Conservation (phyloP, 805 yeast genomes). For the Yamadazyma ubonensis region DNA sequence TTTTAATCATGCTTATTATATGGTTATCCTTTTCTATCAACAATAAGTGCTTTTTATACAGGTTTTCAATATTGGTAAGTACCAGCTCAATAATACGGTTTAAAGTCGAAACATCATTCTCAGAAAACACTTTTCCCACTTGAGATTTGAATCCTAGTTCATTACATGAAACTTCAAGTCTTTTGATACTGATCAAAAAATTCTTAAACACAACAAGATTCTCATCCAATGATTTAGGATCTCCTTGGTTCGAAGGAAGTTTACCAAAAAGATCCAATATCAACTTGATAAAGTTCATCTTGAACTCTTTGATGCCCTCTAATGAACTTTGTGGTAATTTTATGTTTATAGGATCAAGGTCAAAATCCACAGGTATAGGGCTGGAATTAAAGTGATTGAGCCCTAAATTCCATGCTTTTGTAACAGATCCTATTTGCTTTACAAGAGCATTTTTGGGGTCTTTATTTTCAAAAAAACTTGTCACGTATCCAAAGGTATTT, state of each 20-base stretch:
- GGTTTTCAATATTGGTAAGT: constrained; percentile 7
- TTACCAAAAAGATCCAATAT: neutral
- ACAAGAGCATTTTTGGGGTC: constrained; percentile 10
- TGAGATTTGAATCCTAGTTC: constrained; percentile 18
- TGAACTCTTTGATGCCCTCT: constrained; percentile 10
- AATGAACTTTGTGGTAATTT: constrained; percentile 9
- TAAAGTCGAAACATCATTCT: constrained; percentile 8
- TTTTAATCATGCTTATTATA: neutral
- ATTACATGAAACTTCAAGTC: constrained; percentile 19
- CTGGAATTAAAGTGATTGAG: neutral
- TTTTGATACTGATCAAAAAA: constrained; percentile 24
- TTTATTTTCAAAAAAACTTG: constrained; percentile 21
- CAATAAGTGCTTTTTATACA: constrained; percentile 4
- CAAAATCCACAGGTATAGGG: neutral
- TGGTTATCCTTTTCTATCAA: neutral
- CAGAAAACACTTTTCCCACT: constrained; percentile 13
- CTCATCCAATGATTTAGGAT: neutral
- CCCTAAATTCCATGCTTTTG: constrained; percentile 26
- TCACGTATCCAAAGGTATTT: constrained; percentile 29
- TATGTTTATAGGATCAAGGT: constrained; percentile 8
- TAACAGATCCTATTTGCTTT: constrained; percentile 8
- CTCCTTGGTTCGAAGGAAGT: neutral
- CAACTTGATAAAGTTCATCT: constrained; percentile 7
- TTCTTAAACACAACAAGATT: constrained; percentile 23
- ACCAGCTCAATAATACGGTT: constrained; percentile 10